Percentiles rank a stretch among this genome's conserved stretches.
phyloP scores from a whole-genome alignment of 2,329 filamentous ascomycete genomes.

The Botrytis tulipae region DNA sequence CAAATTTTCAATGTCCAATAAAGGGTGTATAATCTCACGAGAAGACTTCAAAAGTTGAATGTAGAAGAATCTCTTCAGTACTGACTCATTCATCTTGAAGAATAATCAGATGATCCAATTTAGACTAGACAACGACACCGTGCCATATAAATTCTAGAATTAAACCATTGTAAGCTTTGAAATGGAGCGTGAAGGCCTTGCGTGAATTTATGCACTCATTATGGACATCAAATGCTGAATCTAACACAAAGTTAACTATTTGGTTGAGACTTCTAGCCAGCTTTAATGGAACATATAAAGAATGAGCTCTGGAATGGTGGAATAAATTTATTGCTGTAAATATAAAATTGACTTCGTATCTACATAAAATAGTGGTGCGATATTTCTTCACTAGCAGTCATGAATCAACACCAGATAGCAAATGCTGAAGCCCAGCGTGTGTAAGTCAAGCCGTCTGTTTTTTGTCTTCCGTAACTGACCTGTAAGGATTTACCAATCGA shows the following conservation, averaged over 20 bases:
- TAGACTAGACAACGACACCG: background rate
- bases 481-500: background rate
- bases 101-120: background rate
- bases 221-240: background rate
- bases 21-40: background rate
- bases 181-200: background rate
- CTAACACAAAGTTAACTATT: background rate
- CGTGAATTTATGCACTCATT: background rate
- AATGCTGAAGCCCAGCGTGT: too few relatives aligned
- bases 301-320: background rate
- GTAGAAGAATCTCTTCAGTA: accelerated
- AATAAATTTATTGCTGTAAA: background rate
- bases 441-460: background rate
- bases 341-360: background rate
- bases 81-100: background rate
- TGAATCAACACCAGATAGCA: background rate
- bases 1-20: background rate
- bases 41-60: background rate
- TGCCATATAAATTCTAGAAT: background rate
- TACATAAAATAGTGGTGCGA: background rate
- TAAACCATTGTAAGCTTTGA: too few relatives aligned
- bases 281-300: background rate
- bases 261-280: background rate
- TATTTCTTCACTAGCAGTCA: background rate
- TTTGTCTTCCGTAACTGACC: background rate